These are phyloP conservation scores for Helicocarpus griseus DNA, from an alignment of 2,329 filamentous ascomycete genomes.

Conservation along the genomic window DNA sequence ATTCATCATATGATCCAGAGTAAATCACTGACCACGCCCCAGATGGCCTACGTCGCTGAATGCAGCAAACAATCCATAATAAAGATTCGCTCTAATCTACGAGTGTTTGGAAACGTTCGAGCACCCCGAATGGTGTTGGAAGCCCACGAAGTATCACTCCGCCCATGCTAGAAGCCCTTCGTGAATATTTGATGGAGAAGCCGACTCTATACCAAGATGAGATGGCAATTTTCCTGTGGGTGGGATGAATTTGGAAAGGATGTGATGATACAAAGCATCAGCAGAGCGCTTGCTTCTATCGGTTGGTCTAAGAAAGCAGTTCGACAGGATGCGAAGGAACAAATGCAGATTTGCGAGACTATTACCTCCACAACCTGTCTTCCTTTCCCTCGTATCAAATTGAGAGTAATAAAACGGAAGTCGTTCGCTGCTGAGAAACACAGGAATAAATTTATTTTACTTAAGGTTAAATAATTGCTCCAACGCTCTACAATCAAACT, in stretches of 20 bases:
- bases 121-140: constrained; percentile 14
- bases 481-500: no score
- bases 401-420: no score
- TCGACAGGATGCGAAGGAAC: no score
- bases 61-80: constrained; percentile 13
- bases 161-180: constrained; percentile 17
- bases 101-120: constrained; percentile 10
- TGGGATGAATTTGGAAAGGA: constrained; percentile 18
- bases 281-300: no score
- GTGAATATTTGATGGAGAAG: constrained; percentile 17
- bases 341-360: no score
- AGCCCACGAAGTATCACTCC: constrained; percentile 16
- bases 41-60: constrained; percentile 12
- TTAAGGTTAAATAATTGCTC: no score
- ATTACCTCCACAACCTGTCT: no score
- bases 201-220: constrained; percentile 13
- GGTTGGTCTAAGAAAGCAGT: no score
- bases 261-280: no score
- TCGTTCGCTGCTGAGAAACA: no score
- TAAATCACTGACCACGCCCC: constrained; percentile 10
- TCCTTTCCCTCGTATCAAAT: no score
- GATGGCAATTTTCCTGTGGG: constrained; percentile 16
- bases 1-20: constrained; percentile 13
- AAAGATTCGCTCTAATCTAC: constrained; percentile 8
- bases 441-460: no score